A percentile compares a stretch with the other conserved stretches of the same genome.
phyloP scores from a whole-genome alignment of 2,329 filamentous ascomycete genomes.

The Teratosphaeria zuluensis region DNA sequence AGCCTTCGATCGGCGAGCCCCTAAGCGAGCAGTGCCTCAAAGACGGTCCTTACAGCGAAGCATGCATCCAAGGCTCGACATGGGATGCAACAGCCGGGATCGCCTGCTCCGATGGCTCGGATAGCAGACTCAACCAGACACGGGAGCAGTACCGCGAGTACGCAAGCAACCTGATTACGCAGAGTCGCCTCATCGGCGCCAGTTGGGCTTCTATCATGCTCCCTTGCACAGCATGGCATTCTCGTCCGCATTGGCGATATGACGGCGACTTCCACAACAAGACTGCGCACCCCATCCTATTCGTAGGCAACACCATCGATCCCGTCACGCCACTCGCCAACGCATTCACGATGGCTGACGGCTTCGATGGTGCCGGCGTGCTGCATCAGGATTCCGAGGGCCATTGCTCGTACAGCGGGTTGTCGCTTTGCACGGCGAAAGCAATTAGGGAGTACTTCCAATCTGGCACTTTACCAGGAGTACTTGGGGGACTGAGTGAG shows the following conservation, averaged over 20 bases:
- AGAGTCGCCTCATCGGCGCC: slow-evolving; percentile 26
- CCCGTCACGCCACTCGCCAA: slow-evolving; percentile 49
- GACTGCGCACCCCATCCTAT: slow-evolving; percentile 47
- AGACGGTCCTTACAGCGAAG: slow-evolving; percentile 19
- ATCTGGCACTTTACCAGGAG: slow-evolving; percentile 28
- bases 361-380: slow-evolving; percentile 33
- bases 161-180: slow-evolving; percentile 15
- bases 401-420: slow-evolving; percentile 24
- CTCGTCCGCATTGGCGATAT: slow-evolving; percentile 11
- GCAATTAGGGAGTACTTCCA: slow-evolving; percentile 34
- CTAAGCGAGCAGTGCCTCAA: slow-evolving; percentile 15
- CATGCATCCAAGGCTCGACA: slow-evolving; percentile 5
- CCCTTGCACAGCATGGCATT: slow-evolving; percentile 24
- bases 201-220: slow-evolving; percentile 27
- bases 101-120: slow-evolving; percentile 28
- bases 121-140: slow-evolving; percentile 19
- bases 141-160: slow-evolving; percentile 12
- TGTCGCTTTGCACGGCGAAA: slow-evolving; percentile 29
- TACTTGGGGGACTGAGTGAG: slow-evolving; percentile 4
- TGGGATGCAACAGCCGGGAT: slow-evolving; percentile 17
- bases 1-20: slow-evolving; percentile 10
- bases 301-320: slow-evolving; percentile 48
- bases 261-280: slow-evolving; percentile 21
- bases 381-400: slow-evolving; percentile 33
- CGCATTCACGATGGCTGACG: slow-evolving; percentile 33